A percentile compares a stretch with the other conserved stretches of the same genome.
phyloP scores from a whole-genome alignment of 345 rosid genomes.

The Orychophragmus violaceus region DNA sequence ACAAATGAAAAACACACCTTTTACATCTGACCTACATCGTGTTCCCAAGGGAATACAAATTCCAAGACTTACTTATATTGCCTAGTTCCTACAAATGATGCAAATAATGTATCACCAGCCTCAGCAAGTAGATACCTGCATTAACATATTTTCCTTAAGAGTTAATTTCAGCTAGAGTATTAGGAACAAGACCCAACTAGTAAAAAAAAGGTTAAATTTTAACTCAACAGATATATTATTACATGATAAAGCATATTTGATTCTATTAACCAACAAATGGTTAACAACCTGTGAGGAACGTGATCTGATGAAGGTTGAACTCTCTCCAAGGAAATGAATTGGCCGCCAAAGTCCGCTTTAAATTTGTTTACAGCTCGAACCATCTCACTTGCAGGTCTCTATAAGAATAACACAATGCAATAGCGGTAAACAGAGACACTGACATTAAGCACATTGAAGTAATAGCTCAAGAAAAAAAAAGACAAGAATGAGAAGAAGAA shows the following conservation, averaged over 20 bases:
- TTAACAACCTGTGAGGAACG: constrained; percentile 76
- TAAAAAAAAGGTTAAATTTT: neutral
- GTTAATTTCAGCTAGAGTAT: constrained; percentile 1
- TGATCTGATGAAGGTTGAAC: constrained; percentile 96
- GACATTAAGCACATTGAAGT: neutral
- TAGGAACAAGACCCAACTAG: neutral
- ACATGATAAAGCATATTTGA: neutral
- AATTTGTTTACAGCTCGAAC: constrained; percentile 88
- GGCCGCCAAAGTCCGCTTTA: constrained; percentile 95
- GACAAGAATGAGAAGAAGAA: neutral
- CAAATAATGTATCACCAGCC: constrained; percentile 93
- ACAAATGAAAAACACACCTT: neutral
- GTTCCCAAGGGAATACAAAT: neutral
- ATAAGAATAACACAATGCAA: constrained; percentile 5
- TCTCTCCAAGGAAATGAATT: constrained; percentile 71
- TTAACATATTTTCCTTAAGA: neutral
- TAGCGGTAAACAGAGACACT: neutral
- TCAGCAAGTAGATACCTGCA: constrained; percentile 84
- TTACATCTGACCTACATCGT: neutral
- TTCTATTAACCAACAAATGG: neutral
- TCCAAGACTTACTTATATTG: constrained; percentile 71
- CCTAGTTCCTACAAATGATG: constrained; percentile 92
- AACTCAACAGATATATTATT: neutral
- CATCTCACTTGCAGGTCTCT: constrained; percentile 89
- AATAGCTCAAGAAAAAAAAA: neutral